A percentile compares a stretch with the other conserved stretches of the same genome.
Evolutionary conservation across 768 basidiomycete species (phyloP).

Genomic region (Boletus coccyginus): DNA sequence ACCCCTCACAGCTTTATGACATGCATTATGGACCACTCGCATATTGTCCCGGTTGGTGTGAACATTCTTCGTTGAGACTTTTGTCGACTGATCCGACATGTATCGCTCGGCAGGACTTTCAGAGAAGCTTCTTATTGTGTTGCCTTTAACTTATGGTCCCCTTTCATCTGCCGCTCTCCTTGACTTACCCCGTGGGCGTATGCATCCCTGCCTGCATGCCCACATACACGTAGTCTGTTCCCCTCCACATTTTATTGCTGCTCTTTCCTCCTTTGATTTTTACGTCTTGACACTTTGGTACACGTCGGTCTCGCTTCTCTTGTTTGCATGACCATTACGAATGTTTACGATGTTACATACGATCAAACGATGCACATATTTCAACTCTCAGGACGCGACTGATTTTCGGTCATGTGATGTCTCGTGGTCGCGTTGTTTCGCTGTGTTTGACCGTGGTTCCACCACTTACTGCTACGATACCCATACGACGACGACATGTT

Average conservation of each 20-base stretch:
- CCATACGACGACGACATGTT: conserved; percentile 20
- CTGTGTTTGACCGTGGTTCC: conserved; percentile 18
- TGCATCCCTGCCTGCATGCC: conserved; percentile 2
- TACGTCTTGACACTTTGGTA: conserved; percentile 11
- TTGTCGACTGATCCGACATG: conserved; percentile 14
- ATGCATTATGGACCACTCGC: conserved; percentile 29
- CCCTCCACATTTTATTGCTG: conserved; percentile 6
- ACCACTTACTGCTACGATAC: neutral
- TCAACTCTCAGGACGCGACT: conserved; percentile 4
- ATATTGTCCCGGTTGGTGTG: conserved; percentile 22
- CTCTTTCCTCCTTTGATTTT: conserved; percentile 4
- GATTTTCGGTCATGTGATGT: conserved; percentile 24
- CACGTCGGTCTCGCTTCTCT: conserved; percentile 1
- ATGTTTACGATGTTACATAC: conserved; percentile 27
- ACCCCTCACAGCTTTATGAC: conserved; percentile 20
- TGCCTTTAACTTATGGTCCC: conserved; percentile 19
- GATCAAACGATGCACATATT: conserved; percentile 23
- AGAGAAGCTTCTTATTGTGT: conserved; percentile 21
- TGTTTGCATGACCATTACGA: conserved; percentile 26
- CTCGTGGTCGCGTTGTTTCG: conserved; percentile 21
- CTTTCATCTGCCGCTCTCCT: conserved; percentile 8
- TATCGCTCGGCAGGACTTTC: conserved; percentile 20
- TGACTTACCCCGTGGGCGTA: neutral
- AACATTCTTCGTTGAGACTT: conserved; percentile 9
- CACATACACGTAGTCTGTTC: neutral